phyloP scores from a whole-genome alignment of 2,329 filamentous ascomycete species.

The Epichloe baconii region DNA sequence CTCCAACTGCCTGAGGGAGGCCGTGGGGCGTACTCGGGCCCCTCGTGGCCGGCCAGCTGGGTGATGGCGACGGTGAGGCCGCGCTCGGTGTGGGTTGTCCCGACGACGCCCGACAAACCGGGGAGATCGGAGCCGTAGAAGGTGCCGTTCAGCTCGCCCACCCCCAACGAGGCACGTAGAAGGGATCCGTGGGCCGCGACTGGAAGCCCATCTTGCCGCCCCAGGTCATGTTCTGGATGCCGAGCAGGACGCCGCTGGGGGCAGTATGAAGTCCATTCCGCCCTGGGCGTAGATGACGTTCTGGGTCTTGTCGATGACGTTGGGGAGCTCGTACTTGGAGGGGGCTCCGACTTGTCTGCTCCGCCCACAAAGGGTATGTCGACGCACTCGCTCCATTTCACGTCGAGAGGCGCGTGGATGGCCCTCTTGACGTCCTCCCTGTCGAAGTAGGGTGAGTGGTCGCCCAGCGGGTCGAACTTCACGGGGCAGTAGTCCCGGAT shows the following conservation, averaged over 20 bases:
- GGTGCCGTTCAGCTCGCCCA: constrained; percentile 29
- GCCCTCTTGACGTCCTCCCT: constrained; percentile 55
- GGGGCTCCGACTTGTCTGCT: constrained; percentile 24
- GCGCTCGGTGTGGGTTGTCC: constrained; percentile 58
- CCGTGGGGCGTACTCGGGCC: constrained; percentile 53
- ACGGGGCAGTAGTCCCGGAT: constrained; percentile 60
- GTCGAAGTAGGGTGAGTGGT: constrained; percentile 65
- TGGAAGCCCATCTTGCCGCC: constrained; percentile 59
- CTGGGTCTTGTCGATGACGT: constrained; percentile 35
- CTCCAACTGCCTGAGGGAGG: constrained; percentile 60
- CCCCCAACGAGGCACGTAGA: constrained; percentile 45
- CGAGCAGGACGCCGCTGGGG: constrained; percentile 57
- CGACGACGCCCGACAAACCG: constrained; percentile 46
- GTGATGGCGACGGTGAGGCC: constrained; percentile 60
- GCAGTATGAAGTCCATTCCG: constrained; percentile 52
- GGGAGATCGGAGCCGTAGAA: constrained; percentile 30
- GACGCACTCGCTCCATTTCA: constrained; percentile 8
- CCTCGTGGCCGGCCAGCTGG: constrained; percentile 52
- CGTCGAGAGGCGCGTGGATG: constrained; percentile 45
- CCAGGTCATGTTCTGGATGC: constrained; percentile 75
- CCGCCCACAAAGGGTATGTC: constrained; percentile 4
- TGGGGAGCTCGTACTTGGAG: constrained; percentile 47
- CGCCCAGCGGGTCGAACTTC: constrained; percentile 50
- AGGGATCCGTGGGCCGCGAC: constrained; percentile 41
- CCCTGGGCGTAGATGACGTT: constrained; percentile 62